These are phyloP conservation scores for Aspergillus sp. DNA, from an alignment of 2,329 filamentous ascomycete genomes.

Conservation along the genomic window DNA sequence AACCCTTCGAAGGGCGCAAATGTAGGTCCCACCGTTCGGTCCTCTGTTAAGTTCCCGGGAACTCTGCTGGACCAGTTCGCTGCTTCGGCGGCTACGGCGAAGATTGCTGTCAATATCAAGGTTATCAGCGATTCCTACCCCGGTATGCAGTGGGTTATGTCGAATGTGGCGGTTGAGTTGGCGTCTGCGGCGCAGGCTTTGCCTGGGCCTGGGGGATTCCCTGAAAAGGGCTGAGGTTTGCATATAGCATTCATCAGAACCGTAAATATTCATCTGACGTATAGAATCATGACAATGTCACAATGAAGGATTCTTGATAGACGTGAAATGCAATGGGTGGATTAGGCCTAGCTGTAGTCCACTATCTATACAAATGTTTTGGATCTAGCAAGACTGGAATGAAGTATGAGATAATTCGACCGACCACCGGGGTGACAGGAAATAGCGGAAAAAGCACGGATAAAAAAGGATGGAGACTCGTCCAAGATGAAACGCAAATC, in stretches of 20 bases:
- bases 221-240: conserved; percentile 10
- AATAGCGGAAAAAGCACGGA: conserved; percentile 1
- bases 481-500: background rate
- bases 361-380: background rate
- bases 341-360: too few species aligned
- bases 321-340: background rate
- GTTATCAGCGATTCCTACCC: conserved; percentile 87
- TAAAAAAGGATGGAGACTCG: background rate
- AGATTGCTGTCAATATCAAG: conserved; percentile 64
- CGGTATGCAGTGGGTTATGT: conserved; percentile 64
- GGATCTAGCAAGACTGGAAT: background rate
- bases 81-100: conserved; percentile 39
- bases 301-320: background rate
- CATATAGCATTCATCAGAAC: background rate
- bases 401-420: background rate
- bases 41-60: conserved; percentile 31
- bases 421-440: background rate
- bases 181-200: conserved; percentile 23
- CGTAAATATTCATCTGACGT: background rate
- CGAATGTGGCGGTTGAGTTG: conserved; percentile 50
- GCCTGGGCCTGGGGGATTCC: conserved; percentile 13
- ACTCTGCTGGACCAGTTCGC: conserved; percentile 13
- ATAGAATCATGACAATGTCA: background rate
- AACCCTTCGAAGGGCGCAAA: conserved; percentile 14
- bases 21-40: conserved; percentile 22